These are phyloP conservation scores for Moesziomyces sp. DNA, from an alignment of 1,284 basidiomycete species.

Conservation along the genomic window DNA sequence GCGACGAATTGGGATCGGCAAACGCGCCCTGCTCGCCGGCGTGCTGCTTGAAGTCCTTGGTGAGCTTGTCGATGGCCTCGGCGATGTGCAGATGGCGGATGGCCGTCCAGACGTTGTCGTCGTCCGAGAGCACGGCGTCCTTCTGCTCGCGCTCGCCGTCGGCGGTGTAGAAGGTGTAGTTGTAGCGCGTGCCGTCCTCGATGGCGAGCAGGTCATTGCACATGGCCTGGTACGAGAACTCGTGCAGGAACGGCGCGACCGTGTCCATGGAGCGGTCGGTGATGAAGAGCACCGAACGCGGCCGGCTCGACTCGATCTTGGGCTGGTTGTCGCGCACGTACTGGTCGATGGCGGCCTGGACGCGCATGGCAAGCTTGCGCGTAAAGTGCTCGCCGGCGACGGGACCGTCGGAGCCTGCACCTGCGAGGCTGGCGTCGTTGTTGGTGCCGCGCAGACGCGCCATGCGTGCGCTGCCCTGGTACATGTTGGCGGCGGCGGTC, in stretches of 20 bases:
- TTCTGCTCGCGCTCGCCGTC: slow-evolving; percentile 85
- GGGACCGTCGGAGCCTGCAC: slow-evolving; percentile 15
- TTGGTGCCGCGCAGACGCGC: slow-evolving; percentile 40
- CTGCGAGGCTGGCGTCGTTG: slow-evolving; percentile 17
- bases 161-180: slow-evolving; percentile 72
- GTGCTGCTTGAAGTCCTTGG: slow-evolving; percentile 93
- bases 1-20: slow-evolving; percentile 74
- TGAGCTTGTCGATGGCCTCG: slow-evolving; percentile 95
- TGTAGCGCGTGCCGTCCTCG: slow-evolving; percentile 81
- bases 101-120: slow-evolving; percentile 88
- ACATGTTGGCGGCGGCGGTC: slow-evolving; percentile 46
- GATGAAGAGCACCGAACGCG: slow-evolving; percentile 85
- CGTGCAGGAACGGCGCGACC: slow-evolving; percentile 88
- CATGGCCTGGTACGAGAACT: slow-evolving; percentile 99
- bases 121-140: slow-evolving; percentile 82
- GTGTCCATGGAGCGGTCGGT: slow-evolving; percentile 96
- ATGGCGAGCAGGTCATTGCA: slow-evolving; percentile 91
- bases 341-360: slow-evolving; percentile 53
- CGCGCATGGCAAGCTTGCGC: slow-evolving; percentile 61
- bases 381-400: slow-evolving; percentile 52
- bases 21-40: slow-evolving; percentile 92
- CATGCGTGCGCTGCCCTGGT: slow-evolving; percentile 53
- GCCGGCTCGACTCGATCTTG: slow-evolving; percentile 75
- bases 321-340: slow-evolving; percentile 69
- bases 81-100: slow-evolving; percentile 98